Evolutionary conservation across 805 yeast species (phyloP), one percentile per base, ranked within the genome.

Genomic region (Tetrapisispora arboricola): DNA sequence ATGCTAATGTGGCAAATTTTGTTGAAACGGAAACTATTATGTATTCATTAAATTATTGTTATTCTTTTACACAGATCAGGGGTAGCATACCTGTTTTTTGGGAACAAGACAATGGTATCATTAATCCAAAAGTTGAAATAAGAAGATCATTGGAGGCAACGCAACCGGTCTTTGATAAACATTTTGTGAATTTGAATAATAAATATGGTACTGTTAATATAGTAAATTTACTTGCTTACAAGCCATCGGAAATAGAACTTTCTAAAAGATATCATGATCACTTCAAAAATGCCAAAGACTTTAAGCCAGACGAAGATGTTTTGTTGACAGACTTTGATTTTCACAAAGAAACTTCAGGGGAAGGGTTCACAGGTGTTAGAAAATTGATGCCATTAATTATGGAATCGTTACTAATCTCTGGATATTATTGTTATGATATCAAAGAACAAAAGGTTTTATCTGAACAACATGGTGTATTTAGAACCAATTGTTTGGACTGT

Each of bases 11-110:
- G 24, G 96, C 98, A 36, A 92, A 92, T 62, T 92, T 84, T 57
- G 95, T 86, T 24, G 96, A 87, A 54, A 86, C 97, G 0, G 99
- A 92, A 60, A 71, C 84, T 34, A 80, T 92, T 29, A 65, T 80
- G 56, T 73, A 75, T 68, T 66, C 69, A 56, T 51, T 64, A 51
- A 53, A 64, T 54, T 55, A 74, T 63, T 65, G 74, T 68, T 87
- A 76, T 57, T 76, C 96, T 2, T 88, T 79, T 60, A 75, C 82
- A 1, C 95, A 87, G 60, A 76, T 92, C 9, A 71, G 99, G 55
- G 99, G 99, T 4, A 81, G 94, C 13, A 86, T 92, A 3, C 98
- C 99, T 0, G 71, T 90, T 1, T 92, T 92, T 56, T 92, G 98
- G 98, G 98, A 92, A 58, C 98, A 92, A 61, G 96, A 90, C 52